These are phyloP conservation scores for Fraxinus sp. DNA, from an alignment of 305 asterid species.

Conservation along the genomic window DNA sequence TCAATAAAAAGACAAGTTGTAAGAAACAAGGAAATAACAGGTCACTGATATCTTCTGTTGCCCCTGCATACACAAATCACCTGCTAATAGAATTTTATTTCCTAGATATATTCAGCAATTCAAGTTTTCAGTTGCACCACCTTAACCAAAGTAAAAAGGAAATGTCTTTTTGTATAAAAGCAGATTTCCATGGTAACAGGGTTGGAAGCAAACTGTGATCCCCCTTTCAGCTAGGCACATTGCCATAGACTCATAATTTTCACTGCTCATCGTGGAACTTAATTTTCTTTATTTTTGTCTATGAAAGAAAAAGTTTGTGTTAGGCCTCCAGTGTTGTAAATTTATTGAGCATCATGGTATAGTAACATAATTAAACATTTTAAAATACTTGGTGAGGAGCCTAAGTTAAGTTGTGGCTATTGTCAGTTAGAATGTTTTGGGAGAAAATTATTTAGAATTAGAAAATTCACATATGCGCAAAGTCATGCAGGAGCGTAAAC, in stretches of 20 bases:
- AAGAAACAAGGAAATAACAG: background rate
- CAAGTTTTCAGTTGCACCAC: background rate
- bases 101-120: background rate
- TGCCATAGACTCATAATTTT: background rate
- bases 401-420: background rate
- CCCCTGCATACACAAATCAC: background rate
- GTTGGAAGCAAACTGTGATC: background rate
- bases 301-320: background rate
- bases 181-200: background rate
- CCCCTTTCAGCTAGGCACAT: background rate
- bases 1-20: background rate
- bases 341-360: background rate
- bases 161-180: background rate
- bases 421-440: background rate
- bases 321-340: background rate
- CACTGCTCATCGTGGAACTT: background rate
- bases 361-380: background rate
- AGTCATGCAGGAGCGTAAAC: constrained; percentile 83
- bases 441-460: background rate
- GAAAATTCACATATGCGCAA: constrained; percentile 26
- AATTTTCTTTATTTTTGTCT: background rate
- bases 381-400: background rate
- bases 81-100: background rate
- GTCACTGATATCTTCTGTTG: background rate
- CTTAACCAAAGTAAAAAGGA: constrained; percentile 1